phyloP scores from a whole-genome alignment of 1,284 basidiomycete genomes.

The Thecaphora thlaspeos region DNA sequence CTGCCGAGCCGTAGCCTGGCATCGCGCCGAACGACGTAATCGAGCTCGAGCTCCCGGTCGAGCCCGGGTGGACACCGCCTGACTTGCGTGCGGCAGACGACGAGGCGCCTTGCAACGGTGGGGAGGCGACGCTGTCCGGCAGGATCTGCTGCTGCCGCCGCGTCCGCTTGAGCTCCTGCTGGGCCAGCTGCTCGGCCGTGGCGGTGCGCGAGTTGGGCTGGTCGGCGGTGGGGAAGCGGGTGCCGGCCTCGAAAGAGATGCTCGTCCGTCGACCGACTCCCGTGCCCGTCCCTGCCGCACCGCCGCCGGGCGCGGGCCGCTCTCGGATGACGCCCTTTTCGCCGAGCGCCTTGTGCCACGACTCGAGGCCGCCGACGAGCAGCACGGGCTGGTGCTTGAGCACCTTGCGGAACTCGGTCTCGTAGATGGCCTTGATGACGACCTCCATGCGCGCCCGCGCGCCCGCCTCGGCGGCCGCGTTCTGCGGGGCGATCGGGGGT shows the following conservation, averaged over 20 bases:
- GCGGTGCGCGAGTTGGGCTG: conserved; percentile 12
- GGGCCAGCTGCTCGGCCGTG: conserved; percentile 11
- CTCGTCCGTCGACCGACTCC: conserved; percentile 21
- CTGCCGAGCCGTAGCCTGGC: no score
- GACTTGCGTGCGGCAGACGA: no score
- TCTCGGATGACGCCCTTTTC: conserved; percentile 60
- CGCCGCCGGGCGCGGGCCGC: not conserved
- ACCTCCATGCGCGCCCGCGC: conserved; percentile 33
- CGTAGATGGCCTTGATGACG: conserved; percentile 41
- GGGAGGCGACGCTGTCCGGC: conserved; percentile 13
- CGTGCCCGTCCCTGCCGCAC: no score
- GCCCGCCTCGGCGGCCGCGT: conserved; percentile 10
- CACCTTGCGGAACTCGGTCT: conserved; percentile 45
- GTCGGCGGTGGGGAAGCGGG: conserved; percentile 21
- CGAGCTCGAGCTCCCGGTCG: no score
- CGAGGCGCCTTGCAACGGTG: no score
- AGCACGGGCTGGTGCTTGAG: conserved; percentile 78
- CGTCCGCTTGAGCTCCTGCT: conserved; percentile 28
- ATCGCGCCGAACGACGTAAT: no score
- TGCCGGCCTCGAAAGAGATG: conserved; percentile 31
- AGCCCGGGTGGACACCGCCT: no score
- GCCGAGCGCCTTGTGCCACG: conserved; percentile 73
- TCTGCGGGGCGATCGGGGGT: conserved; percentile 8
- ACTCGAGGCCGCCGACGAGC: conserved; percentile 79
- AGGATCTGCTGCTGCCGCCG: conserved; percentile 33